These are phyloP conservation scores for Russula olivacea DNA, from an alignment of 768 basidiomycete genomes.

Conservation along the genomic window DNA sequence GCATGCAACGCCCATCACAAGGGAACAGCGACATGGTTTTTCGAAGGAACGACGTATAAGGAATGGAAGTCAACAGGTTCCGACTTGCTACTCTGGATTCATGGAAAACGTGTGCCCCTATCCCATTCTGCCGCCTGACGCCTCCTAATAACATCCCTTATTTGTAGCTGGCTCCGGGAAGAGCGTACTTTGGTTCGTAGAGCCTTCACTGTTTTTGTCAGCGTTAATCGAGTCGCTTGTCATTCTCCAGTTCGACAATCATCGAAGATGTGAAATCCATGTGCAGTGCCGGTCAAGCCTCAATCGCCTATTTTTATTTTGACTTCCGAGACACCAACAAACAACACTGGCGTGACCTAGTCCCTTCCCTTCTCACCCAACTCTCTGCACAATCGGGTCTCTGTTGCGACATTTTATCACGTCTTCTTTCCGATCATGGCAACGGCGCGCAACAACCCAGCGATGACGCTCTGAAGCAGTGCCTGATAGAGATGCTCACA, in stretches of 20 bases:
- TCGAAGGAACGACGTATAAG: background rate
- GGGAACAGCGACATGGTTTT: conserved; percentile 2
- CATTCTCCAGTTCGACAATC: conserved; percentile 1
- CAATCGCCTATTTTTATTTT: background rate
- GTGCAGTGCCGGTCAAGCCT: background rate
- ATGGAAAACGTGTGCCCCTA: conserved; percentile 1
- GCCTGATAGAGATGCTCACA: conserved; percentile 1
- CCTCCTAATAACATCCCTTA: no score
- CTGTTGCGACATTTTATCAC: background rate
- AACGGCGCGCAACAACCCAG: background rate
- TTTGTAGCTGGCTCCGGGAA: conserved; percentile 6
- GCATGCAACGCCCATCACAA: background rate
- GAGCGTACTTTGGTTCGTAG: conserved; percentile 7
- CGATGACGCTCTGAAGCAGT: background rate
- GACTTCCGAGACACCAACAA: background rate
- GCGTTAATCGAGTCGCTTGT: background rate
- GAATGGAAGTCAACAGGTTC: background rate
- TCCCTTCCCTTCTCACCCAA: conserved; percentile 8
- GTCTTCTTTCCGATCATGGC: background rate
- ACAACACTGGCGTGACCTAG: background rate
- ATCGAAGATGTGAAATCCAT: background rate
- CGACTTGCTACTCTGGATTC: background rate
- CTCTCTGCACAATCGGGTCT: background rate
- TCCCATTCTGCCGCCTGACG: background rate
- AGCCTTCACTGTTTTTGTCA: background rate